Conservation (phyloP, 2,329 filamentous ascomycete genomes). For the Pseudocercospora fuligena region DNA sequence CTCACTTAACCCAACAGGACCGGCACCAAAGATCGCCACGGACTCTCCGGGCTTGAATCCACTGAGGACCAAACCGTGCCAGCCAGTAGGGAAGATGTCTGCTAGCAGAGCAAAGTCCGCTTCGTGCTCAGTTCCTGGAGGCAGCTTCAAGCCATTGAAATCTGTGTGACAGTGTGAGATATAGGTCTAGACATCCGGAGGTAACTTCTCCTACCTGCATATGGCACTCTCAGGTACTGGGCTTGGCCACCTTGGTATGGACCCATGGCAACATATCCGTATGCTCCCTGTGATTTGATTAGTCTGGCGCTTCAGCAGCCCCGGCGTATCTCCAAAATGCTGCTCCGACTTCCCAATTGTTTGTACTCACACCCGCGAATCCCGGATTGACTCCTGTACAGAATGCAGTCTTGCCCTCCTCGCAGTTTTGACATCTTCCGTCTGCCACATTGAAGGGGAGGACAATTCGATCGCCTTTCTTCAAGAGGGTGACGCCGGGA, state of each 20-base stretch:
- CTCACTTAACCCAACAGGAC: slow-evolving; percentile 63
- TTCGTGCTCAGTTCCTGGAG: slow-evolving; percentile 65
- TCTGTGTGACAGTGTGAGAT: neutral
- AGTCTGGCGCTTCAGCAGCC: neutral
- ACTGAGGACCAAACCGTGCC: slow-evolving; percentile 62
- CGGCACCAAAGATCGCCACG: slow-evolving; percentile 65
- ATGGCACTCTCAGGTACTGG: slow-evolving; percentile 68
- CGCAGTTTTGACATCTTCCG: slow-evolving; percentile 66
- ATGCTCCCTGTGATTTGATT: neutral
- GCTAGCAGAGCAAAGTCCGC: slow-evolving; percentile 61
- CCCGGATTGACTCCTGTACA: slow-evolving; percentile 67
- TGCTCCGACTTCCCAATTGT: neutral
- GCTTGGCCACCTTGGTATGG: slow-evolving; percentile 63
- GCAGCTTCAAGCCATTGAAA: slow-evolving; percentile 58
- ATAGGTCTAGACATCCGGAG: too few species aligned
- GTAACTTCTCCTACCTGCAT: slow-evolving; percentile 54
- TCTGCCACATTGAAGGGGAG: slow-evolving; percentile 70
- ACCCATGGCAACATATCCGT: slow-evolving; percentile 42
- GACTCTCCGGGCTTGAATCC: slow-evolving; percentile 66
- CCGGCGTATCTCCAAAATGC: neutral
- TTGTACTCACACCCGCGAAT: slow-evolving; percentile 56
- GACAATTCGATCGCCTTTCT: slow-evolving; percentile 67
- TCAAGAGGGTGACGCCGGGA: slow-evolving; percentile 62
- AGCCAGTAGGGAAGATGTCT: slow-evolving; percentile 51
- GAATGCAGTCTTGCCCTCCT: slow-evolving; percentile 67